A percentile compares a stretch with the other conserved stretches of the same genome.
Evolutionary conservation across 306 rosid species (phyloP).

Genomic region (Fragaria vesca): DNA sequence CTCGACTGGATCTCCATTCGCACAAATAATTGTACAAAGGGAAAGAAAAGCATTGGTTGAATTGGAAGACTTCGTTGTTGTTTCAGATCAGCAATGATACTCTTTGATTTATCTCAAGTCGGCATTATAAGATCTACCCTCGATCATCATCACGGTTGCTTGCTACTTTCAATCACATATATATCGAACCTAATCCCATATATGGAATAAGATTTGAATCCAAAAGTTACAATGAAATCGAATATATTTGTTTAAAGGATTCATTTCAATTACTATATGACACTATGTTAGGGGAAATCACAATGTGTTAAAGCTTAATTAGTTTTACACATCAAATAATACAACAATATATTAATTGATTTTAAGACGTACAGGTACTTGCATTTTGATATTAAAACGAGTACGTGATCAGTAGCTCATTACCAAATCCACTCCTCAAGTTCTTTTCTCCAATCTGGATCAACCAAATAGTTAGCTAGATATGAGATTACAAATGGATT

Average conservation of each 20-base stretch:
- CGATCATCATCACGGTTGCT: slow-evolving; percentile 6
- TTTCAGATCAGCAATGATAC: slow-evolving; percentile 9
- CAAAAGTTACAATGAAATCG: not conserved
- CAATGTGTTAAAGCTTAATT: too few relatives aligned
- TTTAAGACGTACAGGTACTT: not conserved
- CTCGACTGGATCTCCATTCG: not conserved
- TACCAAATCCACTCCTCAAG: not conserved
- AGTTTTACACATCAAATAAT: too few relatives aligned
- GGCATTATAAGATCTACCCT: slow-evolving; percentile 9
- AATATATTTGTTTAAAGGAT: not conserved
- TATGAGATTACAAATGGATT: slow-evolving; percentile 18
- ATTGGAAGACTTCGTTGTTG: slow-evolving; percentile 6
- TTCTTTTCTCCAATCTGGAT: not conserved
- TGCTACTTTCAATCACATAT: slow-evolving; percentile 3
- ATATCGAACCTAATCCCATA: not conserved
- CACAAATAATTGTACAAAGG: slow-evolving; percentile 15
- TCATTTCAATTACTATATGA: not conserved
- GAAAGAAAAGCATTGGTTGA: slow-evolving; percentile 11
- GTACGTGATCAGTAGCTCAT: not conserved
- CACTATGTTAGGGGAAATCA: not conserved
- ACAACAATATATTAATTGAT: too few relatives aligned
- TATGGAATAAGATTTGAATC: not conserved
- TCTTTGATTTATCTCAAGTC: not conserved
- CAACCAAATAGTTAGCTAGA: not conserved
- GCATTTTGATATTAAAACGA: not conserved